These are phyloP conservation scores for Hypoxylon sp. DNA, from an alignment of 2,329 filamentous ascomycete species.

Conservation along the genomic window DNA sequence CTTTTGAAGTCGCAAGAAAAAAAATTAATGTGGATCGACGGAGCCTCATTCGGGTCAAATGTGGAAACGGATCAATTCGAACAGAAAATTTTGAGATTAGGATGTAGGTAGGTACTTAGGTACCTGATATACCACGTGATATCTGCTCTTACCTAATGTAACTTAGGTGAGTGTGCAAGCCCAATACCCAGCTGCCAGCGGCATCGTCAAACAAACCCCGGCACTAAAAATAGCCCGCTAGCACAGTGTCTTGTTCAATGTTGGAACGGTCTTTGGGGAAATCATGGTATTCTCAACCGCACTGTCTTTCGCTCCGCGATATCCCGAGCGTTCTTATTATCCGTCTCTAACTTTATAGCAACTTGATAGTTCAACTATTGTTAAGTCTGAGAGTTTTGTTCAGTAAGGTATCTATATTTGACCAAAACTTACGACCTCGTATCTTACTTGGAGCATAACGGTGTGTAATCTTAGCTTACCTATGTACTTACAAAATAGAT, in stretches of 20 bases:
- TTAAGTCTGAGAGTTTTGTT: too few species aligned
- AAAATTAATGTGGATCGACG: constrained; percentile 26
- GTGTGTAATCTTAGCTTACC: too few species aligned
- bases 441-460: too few species aligned
- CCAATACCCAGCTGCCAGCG: constrained; percentile 18
- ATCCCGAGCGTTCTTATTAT: constrained; percentile 14
- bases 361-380: too few species aligned
- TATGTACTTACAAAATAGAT: too few species aligned
- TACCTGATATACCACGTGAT: too few species aligned
- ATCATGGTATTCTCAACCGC: not conserved
- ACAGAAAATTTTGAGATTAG: constrained; percentile 12
- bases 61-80: constrained; percentile 23
- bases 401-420: too few species aligned
- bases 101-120: too few species aligned
- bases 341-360: not conserved
- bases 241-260: not conserved
- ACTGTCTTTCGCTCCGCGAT: constrained; percentile 30
- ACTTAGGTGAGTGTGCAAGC: not conserved
- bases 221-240: constrained; percentile 25
- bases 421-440: too few species aligned
- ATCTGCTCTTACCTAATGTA: not conserved
- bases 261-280: not conserved
- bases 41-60: not conserved
- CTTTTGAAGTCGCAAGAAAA: constrained; percentile 35
- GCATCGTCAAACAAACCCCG: constrained; percentile 6